Conservation (phyloP, 176 grass and related monocot genomes). For the Raddia distichophylla region DNA sequence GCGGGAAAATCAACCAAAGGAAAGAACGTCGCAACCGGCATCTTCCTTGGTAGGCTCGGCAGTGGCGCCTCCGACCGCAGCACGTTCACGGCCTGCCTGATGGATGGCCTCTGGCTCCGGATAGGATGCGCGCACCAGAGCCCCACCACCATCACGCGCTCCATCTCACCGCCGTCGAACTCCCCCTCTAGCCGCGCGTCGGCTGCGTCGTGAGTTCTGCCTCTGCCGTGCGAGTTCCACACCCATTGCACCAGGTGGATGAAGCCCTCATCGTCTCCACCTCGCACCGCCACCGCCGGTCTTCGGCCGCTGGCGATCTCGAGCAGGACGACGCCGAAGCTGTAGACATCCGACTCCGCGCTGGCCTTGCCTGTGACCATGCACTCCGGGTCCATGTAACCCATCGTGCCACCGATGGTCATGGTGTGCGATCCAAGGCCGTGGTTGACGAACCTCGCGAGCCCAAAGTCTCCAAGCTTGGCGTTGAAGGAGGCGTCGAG, state of each 20-base stretch:
- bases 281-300: neutral
- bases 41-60: slow-evolving; percentile 22
- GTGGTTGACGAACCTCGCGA: neutral
- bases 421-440: no score
- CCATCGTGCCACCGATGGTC: neutral
- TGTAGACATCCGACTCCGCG: slow-evolving; percentile 32
- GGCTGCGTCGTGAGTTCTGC: neutral
- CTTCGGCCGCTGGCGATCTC: slow-evolving; percentile 19
- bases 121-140: neutral
- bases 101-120: neutral
- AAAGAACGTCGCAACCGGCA: slow-evolving; percentile 22
- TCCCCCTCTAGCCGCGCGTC: slow-evolving; percentile 13
- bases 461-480: slow-evolving; percentile 43
- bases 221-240: neutral
- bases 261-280: neutral
- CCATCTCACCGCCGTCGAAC: slow-evolving; percentile 2
- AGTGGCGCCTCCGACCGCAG: slow-evolving; percentile 18
- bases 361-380: neutral
- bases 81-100: slow-evolving; percentile 28
- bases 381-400: neutral
- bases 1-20: no score
- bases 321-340: slow-evolving; percentile 35
- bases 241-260: slow-evolving; percentile 20
- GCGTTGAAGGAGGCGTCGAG: slow-evolving; percentile 14
- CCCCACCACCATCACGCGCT: slow-evolving; percentile 5